Evolutionary conservation across 768 basidiomycete species (phyloP).

Genomic region (Trametes cingulata): DNA sequence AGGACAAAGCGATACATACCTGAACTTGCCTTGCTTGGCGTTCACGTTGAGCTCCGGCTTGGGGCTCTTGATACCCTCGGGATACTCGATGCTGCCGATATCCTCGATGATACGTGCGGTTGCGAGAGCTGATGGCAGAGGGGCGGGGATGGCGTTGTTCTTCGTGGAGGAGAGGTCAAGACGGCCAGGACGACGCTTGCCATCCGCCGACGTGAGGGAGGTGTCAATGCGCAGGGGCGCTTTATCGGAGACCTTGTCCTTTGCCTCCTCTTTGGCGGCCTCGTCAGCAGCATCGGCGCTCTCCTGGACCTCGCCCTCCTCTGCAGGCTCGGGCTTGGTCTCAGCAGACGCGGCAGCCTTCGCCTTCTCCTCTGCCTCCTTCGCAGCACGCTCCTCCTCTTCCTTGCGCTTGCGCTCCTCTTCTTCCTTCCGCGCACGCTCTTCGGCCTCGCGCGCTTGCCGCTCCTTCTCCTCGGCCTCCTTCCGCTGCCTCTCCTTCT

Average conservation of each 20-base stretch:
- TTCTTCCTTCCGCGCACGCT: conserved; percentile 32
- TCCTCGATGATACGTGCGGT: conserved; percentile 87
- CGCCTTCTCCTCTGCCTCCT: conserved; percentile 39
- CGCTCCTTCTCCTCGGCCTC: conserved; percentile 48
- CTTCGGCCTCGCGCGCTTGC: conserved; percentile 42
- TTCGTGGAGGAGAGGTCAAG: conserved; percentile 66
- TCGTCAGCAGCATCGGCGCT: conserved; percentile 19
- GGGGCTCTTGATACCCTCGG: conserved; percentile 81
- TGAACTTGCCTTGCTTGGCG: conserved; percentile 86
- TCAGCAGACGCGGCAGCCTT: conserved; percentile 32
- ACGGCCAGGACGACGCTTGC: conserved; percentile 65
- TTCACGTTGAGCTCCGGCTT: conserved; percentile 81
- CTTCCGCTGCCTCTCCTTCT: conserved; percentile 41
- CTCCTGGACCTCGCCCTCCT: conserved; percentile 50
- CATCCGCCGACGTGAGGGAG: conserved; percentile 42
- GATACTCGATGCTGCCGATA: conserved; percentile 75
- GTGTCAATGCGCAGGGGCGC: conserved; percentile 70
- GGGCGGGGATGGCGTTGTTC: conserved; percentile 40
- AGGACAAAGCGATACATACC: conserved; percentile 43
- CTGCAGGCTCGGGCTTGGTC: conserved; percentile 39
- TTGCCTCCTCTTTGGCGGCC: conserved; percentile 37
- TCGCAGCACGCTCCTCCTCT: conserved; percentile 38
- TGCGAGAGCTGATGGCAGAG: conserved; percentile 67
- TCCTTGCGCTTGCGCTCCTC: conserved; percentile 44
- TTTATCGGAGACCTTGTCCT: conserved; percentile 47